Base-by-base conservation (phyloP, 2,329 filamentous ascomycete genomes). In the Chalaropsis thielavioides region DNA sequence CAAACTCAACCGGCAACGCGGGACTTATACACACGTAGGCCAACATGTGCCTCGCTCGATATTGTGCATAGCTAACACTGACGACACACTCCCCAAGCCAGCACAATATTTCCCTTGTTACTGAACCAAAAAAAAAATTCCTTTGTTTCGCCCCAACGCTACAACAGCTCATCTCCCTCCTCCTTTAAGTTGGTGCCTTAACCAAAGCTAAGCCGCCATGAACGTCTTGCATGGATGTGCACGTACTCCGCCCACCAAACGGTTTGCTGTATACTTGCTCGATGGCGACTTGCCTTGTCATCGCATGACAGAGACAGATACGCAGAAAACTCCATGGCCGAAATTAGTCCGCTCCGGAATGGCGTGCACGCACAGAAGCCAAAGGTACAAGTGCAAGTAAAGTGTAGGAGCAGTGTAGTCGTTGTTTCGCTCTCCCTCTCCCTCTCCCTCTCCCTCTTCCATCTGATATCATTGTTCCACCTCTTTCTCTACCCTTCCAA, bases 401-500 rank as follows among this genome's bases (percentile, higher is more conserved):
- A 38, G 35, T 38, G 35, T 8, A 38, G 10, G 46, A 13, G n/a
- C 22, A 27, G 19, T 51, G 46, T 27, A 51, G 46, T 51, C 46
- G 46, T 27, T 27, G 46, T 51, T 27, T 24, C 19, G 11, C 22
- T 51, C 46, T 51, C 24, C 46, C 6, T 24, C 15, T 15, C 6
- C 8, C 49, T 51, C 17, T 24, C 19, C 3, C 22, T 51, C 46
- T 51, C 24, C 46, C 6, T 24, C 15, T 15, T 2, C 27, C n/a
- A 19, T 38, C 31, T 35, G 17, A 58, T 58, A 58, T 19, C 54
- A 58, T 35, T 10, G 31, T 58, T 19, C 54, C 31, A n/a, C 3
- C 24, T 58, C 54, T 63, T 63, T 40, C 61, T 40, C 43, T 27
- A 35, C 46, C 43, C n/a, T 35, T 22, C 43, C 24, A 49, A 63